Base-by-base conservation (phyloP, 139 green algal genomes). In the Penium margaritaceum region DNA sequence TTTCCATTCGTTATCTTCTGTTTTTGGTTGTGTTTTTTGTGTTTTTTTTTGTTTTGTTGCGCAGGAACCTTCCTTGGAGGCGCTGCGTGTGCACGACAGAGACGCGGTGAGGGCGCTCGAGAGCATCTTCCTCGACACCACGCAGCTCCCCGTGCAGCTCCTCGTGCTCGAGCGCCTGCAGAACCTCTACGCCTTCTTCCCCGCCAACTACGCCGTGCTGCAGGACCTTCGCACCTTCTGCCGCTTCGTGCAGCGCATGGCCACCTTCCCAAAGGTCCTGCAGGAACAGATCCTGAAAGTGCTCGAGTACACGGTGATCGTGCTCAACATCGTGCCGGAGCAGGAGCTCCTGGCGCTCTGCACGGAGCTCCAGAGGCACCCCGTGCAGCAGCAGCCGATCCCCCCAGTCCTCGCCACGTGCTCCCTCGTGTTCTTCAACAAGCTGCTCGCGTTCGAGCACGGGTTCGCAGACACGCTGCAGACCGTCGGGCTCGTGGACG, bases 271-370 rank as follows among this genome's bases (percentile, higher is more conserved):
- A 5, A 27, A 17, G 27, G 30, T 61, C 21, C 27, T 81, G 37
- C 67, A 78, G 19, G 46, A 57, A 29, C 66, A 71, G 54, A 43
- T 81, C 15, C 65, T 81, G 1, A 77, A 77, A 5, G 46, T 78
- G 29, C 55, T 81, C 29, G 74, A 81, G 57, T 81, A 74, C 47
- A 37, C 34, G 30, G 55, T 77, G 0, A 74, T 39, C 24, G 66
- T 81, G 36, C 33, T 41, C 53, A 67, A 67, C 36, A 21, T 78
- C 17, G 29, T 70, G 3, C 66, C 67, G n/a, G 39, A 78, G 46
- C 74, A 81, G 47, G 74, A 81, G 67, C 65, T 81, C 32, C 67
- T 78, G 5, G 44, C 66, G 24, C 74, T 81, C 14, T 77, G 66
- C 57, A 29, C 35, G 6, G 24, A 62, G 29, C 67, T 81, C 9